These are phyloP conservation scores for Cucumis cinereus DNA, from an alignment of 306 rosid species.

Conservation along the genomic window DNA sequence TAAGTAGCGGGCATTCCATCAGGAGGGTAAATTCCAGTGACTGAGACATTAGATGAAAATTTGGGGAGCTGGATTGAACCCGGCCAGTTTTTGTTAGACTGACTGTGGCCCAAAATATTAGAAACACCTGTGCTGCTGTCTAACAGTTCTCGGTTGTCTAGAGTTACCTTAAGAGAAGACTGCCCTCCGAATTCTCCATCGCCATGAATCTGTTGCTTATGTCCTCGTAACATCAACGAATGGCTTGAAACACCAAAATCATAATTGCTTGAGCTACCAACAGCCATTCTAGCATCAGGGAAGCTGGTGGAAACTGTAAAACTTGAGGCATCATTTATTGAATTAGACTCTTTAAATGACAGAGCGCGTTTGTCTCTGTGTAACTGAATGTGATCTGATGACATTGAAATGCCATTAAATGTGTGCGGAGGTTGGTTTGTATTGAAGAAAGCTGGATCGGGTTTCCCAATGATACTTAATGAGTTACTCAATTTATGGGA, in stretches of 20 bases:
- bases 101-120: slow-evolving; percentile 34
- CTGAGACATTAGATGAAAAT: slow-evolving; percentile 33
- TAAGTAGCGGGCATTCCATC: slow-evolving; percentile 26
- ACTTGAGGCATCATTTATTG: slow-evolving; percentile 29
- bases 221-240: slow-evolving; percentile 36
- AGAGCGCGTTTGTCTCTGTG: slow-evolving; percentile 26
- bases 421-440: slow-evolving; percentile 31
- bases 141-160: slow-evolving; percentile 22
- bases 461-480: slow-evolving; percentile 25
- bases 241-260: slow-evolving; percentile 23
- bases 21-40: slow-evolving; percentile 25
- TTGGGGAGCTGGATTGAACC: slow-evolving; percentile 32
- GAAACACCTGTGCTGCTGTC: slow-evolving; percentile 20
- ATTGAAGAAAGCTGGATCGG: slow-evolving; percentile 20
- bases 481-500: slow-evolving; percentile 28
- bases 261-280: slow-evolving; percentile 22
- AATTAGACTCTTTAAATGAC: slow-evolving; percentile 21
- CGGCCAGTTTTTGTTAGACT: slow-evolving; percentile 40
- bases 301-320: slow-evolving; percentile 31
- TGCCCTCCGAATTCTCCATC: slow-evolving; percentile 22
- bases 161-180: slow-evolving; percentile 25
- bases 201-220: slow-evolving; percentile 20
- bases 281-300: slow-evolving; percentile 18
- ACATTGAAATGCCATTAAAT: slow-evolving; percentile 36
- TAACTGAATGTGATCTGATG: slow-evolving; percentile 34